Percentiles rank a stretch among this genome's conserved stretches.
Conservation (phyloP, 2,329 filamentous ascomycete genomes). For the Shiraia sp. region DNA sequence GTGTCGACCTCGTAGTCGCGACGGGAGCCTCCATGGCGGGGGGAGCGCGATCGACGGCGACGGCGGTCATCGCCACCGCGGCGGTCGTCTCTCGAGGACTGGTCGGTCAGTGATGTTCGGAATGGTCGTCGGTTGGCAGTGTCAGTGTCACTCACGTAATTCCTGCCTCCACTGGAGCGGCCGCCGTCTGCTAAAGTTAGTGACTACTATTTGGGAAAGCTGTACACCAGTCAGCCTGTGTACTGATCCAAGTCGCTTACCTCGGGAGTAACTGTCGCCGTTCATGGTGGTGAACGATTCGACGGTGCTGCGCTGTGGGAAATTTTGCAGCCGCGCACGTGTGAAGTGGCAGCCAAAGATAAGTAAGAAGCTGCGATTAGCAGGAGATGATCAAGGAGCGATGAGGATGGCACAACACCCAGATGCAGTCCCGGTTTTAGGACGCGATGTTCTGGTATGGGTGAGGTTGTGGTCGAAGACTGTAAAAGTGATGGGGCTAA, state of each 20-base stretch:
- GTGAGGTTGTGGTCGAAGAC: conserved; percentile 14
- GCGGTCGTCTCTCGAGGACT: conserved; percentile 40
- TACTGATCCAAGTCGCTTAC: conserved; percentile 54
- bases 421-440: conserved; percentile 15
- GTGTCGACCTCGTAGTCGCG: conserved; percentile 77
- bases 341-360: conserved; percentile 6
- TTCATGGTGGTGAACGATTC: conserved; percentile 71
- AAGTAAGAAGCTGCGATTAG: conserved; percentile 20
- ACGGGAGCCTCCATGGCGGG: conserved; percentile 67
- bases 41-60: conserved; percentile 82
- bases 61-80: conserved; percentile 44
- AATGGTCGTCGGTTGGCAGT: conserved; percentile 16
- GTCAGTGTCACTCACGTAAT: conserved; percentile 40
- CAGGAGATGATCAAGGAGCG: conserved; percentile 12
- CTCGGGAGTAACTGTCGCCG: conserved; percentile 81
- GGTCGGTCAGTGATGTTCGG: conserved; percentile 25
- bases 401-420: conserved; percentile 7
- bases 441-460: conserved; percentile 21
- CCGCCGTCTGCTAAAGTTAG: conserved; percentile 45
- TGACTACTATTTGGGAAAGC: conserved; percentile 22
- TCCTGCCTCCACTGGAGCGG: conserved; percentile 41
- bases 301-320: conserved; percentile 12
- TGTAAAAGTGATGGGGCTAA: conserved; percentile 17
- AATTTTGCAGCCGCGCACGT: conserved; percentile 14
- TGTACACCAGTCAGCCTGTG: conserved; percentile 43